Conservation (phyloP, 2,329 filamentous ascomycete species). For the Aureobasidium sp. region DNA sequence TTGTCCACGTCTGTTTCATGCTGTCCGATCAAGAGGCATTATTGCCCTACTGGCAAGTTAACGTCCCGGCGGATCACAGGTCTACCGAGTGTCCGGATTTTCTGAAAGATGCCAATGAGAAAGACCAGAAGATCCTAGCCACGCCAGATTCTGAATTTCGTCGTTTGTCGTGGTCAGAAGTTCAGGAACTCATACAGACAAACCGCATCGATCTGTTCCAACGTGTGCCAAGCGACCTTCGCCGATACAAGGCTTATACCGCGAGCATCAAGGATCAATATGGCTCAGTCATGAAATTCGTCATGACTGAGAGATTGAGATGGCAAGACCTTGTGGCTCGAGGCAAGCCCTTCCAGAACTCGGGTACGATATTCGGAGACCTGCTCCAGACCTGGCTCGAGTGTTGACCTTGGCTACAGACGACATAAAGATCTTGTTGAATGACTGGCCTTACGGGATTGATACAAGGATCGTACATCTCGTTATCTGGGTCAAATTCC, state of each 20-base stretch:
- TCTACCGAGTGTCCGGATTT: constrained; percentile 64
- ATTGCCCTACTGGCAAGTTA: constrained; percentile 75
- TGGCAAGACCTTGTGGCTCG: constrained; percentile 52
- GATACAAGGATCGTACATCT: constrained; percentile 72
- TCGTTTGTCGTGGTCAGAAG: constrained; percentile 61
- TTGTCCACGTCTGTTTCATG: not conserved
- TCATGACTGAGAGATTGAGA: constrained; percentile 60
- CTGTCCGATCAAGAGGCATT: constrained; percentile 20
- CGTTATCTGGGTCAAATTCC: constrained; percentile 90
- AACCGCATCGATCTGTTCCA: constrained; percentile 73
- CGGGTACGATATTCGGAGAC: constrained; percentile 27
- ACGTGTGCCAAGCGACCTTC: constrained; percentile 67
- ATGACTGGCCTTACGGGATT: constrained; percentile 93
- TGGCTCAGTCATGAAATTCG: constrained; percentile 72
- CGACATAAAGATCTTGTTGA: constrained; percentile 70
- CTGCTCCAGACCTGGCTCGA: constrained; percentile 17
- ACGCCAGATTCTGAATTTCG: constrained; percentile 62
- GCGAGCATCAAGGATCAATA: constrained; percentile 57
- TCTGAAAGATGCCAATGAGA: constrained; percentile 55
- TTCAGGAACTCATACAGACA: constrained; percentile 53
- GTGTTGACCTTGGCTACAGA: constrained; percentile 27
- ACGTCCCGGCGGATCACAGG: constrained; percentile 58
- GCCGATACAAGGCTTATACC: constrained; percentile 68
- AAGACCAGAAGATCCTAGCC: constrained; percentile 63
- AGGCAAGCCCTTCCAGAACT: constrained; percentile 38